phyloP scores from a whole-genome alignment of 805 yeast species.

The Wickerhamiella nectarea region DNA sequence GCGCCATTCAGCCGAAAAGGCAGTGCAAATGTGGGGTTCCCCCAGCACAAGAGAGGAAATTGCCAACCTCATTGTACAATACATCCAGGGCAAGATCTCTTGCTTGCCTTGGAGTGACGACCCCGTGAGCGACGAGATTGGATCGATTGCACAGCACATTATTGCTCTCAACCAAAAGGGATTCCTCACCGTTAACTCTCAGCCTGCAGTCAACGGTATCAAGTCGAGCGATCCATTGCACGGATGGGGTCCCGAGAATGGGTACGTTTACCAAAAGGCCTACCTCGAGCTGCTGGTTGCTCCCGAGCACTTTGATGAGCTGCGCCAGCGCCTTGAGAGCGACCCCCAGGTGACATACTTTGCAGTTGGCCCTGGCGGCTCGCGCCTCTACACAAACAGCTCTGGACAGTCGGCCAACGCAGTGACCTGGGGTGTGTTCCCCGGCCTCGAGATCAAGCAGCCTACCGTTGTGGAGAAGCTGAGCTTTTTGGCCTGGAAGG shows the following conservation, averaged over 20 bases:
- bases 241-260: conserved; percentile 95
- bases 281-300: conserved; percentile 78
- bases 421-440: conserved; percentile 97
- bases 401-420: conserved; percentile 73
- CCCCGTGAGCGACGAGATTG: conserved; percentile 67
- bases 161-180: conserved; percentile 52
- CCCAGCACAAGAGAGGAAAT: conserved; percentile 53
- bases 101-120: conserved; percentile 93
- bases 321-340: conserved; percentile 34
- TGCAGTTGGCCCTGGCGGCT: conserved; percentile 43
- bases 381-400: conserved; percentile 51
- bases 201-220: conserved; percentile 79
- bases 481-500: conserved; percentile 94
- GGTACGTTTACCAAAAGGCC: conserved; percentile 89
- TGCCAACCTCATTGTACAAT: conserved; percentile 48
- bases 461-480: conserved; percentile 90
- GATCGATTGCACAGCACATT: conserved; percentile 44
- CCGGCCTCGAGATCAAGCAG: conserved; percentile 86
- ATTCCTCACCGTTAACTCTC: conserved; percentile 78
- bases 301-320: conserved; percentile 34
- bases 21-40: conserved; percentile 76
- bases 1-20: conserved; percentile 62
- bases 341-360: conserved; percentile 57
- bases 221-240: conserved; percentile 53
- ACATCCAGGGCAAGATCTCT: conserved; percentile 53